Conservation (phyloP, 148 eudicot species). For the Rhododendron ovatum region DNA sequence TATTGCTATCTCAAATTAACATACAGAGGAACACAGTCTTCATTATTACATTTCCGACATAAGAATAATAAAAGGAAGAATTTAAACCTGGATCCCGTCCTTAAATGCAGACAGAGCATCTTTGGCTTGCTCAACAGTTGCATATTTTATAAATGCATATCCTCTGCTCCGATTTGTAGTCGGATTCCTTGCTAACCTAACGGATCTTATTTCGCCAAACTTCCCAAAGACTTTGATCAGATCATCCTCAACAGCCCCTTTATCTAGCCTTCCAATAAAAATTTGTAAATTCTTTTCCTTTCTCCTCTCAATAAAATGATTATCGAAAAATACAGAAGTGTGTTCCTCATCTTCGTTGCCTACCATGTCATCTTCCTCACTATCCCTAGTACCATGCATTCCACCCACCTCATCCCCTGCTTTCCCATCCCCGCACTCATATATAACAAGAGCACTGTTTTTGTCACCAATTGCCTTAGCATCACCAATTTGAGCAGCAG, state of each 20-base stretch:
- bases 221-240: slow-evolving; percentile 20
- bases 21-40: neutral
- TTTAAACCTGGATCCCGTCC: slow-evolving; percentile 24
- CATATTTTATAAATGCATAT: slow-evolving; percentile 30
- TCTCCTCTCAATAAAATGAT: slow-evolving; percentile 13
- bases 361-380: neutral
- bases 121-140: slow-evolving; percentile 25
- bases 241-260: slow-evolving; percentile 25
- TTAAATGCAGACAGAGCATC: slow-evolving; percentile 23
- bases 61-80: neutral
- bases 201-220: slow-evolving; percentile 28
- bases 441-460: neutral
- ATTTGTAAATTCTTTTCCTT: slow-evolving; percentile 21
- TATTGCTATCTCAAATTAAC: neutral
- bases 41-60: neutral
- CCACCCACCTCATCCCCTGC: slow-evolving; percentile 9
- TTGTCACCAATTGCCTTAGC: neutral
- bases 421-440: slow-evolving; percentile 6
- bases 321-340: neutral
- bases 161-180: slow-evolving; percentile 30
- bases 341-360: slow-evolving; percentile 11
- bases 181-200: slow-evolving; percentile 18
- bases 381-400: slow-evolving; percentile 7
- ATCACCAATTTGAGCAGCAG: slow-evolving; percentile 8
- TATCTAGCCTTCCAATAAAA: slow-evolving; percentile 27